Evolutionary conservation across 768 basidiomycete genomes (phyloP).

Genomic region (Mycena rebaudengoi): DNA sequence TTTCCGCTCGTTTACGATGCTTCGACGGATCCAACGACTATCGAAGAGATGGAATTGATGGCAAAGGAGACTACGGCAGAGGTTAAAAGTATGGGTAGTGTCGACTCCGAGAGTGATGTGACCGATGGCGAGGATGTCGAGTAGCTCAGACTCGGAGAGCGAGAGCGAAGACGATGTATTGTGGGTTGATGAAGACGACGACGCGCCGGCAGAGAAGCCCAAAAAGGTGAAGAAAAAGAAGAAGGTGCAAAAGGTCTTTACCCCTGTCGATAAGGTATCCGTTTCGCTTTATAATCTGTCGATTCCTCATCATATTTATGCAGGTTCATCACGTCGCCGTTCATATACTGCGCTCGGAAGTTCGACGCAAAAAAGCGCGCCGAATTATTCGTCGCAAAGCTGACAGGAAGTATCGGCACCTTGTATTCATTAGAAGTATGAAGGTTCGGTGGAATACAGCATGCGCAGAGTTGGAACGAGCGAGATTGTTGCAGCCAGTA

Average conservation of each 20-base stretch:
- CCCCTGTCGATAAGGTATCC: background rate
- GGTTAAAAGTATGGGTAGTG: background rate
- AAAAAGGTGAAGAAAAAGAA: background rate
- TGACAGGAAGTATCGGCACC: background rate
- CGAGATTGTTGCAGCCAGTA: background rate
- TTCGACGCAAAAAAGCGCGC: background rate
- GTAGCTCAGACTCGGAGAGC: background rate
- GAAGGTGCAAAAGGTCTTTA: background rate
- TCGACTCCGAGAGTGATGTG: background rate
- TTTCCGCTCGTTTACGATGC: background rate
- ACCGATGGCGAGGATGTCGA: too few relatives aligned
- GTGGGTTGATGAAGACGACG: background rate
- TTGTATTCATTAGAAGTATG: conserved; percentile 17
- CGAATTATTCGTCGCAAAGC: background rate
- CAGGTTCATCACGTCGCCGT: background rate
- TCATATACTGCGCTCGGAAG: background rate
- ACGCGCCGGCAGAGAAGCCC: background rate
- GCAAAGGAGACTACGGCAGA: background rate
- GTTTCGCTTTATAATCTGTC: background rate
- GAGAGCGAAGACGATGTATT: background rate
- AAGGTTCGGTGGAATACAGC: conserved; percentile 20
- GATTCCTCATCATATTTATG: background rate
- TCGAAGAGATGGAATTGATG: background rate
- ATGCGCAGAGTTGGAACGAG: conserved; percentile 3
- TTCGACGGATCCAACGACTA: background rate